Percentiles rank a stretch among this genome's conserved stretches.
phyloP scores from a whole-genome alignment of 768 basidiomycete genomes.

The Tulasnella sp. region DNA sequence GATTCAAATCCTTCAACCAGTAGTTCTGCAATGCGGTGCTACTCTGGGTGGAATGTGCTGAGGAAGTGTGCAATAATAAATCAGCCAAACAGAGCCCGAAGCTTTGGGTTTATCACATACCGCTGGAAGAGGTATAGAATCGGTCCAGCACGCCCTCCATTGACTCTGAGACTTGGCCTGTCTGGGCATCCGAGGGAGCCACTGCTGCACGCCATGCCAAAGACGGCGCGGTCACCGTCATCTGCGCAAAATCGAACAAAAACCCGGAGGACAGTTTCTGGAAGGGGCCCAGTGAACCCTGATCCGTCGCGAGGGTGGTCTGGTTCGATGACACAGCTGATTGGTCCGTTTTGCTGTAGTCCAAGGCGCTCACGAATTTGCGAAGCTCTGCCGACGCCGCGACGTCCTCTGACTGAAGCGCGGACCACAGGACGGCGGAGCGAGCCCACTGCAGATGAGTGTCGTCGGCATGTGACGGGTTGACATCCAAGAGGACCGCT shows the following conservation, averaged over 20 bases:
- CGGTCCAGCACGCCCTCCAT: conserved; percentile 47
- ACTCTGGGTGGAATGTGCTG: conserved; percentile 58
- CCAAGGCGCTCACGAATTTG: conserved; percentile 46
- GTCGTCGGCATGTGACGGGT: conserved; percentile 45
- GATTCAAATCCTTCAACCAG: conserved; percentile 53
- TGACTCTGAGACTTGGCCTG: conserved; percentile 41
- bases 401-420: conserved; percentile 50
- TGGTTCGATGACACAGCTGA: background rate
- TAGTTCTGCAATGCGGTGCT: conserved; percentile 47
- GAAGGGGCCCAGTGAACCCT: background rate
- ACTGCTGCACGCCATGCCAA: conserved; percentile 48
- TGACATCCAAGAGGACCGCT: conserved; percentile 53
- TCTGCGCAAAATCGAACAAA: conserved; percentile 56
- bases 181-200: conserved; percentile 46
- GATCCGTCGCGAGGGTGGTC: background rate
- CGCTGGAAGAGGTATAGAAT: conserved; percentile 58
- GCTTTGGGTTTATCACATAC: conserved; percentile 35
- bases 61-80: conserved; percentile 5
- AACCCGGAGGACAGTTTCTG: conserved; percentile 44
- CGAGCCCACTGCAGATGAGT: conserved; percentile 58
- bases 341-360: conserved; percentile 38
- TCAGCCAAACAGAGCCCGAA: background rate
- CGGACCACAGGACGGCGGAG: conserved; percentile 57
- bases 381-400: conserved; percentile 42
- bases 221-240: conserved; percentile 45